Evolutionary conservation across 1,139 yeast species (phyloP).

Genomic region (Candida sp.): DNA sequence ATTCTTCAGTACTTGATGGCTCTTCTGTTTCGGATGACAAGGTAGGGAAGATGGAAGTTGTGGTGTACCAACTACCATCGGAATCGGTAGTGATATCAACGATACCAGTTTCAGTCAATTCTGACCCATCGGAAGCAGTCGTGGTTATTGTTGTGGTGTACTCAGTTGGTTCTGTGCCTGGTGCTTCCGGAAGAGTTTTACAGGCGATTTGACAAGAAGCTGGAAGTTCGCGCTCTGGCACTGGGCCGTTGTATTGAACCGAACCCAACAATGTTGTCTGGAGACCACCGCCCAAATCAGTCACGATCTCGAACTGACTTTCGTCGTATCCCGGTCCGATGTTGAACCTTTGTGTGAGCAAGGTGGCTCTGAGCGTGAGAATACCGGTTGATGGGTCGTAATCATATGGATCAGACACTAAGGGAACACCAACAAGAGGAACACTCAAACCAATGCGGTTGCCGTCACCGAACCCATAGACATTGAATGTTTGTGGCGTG

Average conservation of each 20-base stretch:
- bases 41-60: slow-evolving; percentile 1
- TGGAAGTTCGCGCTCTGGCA: slow-evolving; percentile 10
- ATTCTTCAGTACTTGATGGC: not conserved
- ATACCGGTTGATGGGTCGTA: slow-evolving; percentile 24
- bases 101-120: slow-evolving; percentile 15
- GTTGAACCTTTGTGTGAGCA: slow-evolving; percentile 18
- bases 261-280: slow-evolving; percentile 12
- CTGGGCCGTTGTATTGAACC: slow-evolving; percentile 21
- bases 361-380: slow-evolving; percentile 18
- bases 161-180: slow-evolving; percentile 14
- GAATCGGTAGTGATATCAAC: slow-evolving; percentile 11
- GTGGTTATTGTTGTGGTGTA: slow-evolving; percentile 9
- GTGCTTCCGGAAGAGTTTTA: not conserved
- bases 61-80: slow-evolving; percentile 1
- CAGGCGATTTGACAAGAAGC: not conserved
- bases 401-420: slow-evolving; percentile 4
- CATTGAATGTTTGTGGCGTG: slow-evolving; percentile 24
- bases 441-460: slow-evolving; percentile 9
- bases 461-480: slow-evolving; percentile 31
- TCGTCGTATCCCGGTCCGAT: slow-evolving; percentile 28
- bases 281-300: slow-evolving; percentile 19
- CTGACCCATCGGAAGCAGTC: slow-evolving; percentile 19
- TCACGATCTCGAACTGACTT: slow-evolving; percentile 14
- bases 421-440: slow-evolving; percentile 1
- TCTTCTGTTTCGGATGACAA: not conserved